These are phyloP conservation scores for Ustilago nuda DNA, from an alignment of 1,284 basidiomycete genomes.

Conservation along the genomic window DNA sequence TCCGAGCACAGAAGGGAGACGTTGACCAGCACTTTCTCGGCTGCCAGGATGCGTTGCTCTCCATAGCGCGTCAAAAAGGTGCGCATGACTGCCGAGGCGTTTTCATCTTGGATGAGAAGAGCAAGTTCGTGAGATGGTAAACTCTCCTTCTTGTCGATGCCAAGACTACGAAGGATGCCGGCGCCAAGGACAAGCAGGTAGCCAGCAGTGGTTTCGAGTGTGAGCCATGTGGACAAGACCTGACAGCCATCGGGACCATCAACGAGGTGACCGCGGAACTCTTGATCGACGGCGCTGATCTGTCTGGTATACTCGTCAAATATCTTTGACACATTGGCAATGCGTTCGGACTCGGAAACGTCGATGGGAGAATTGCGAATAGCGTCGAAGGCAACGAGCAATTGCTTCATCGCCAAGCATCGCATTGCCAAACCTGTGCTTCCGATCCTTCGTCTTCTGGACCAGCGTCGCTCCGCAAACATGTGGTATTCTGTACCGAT, in stretches of 20 bases:
- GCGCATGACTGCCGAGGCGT: constrained; percentile 24
- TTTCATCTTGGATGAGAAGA: constrained; percentile 32
- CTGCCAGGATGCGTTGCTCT: constrained; percentile 33
- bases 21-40: constrained; percentile 38
- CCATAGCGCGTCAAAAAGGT: constrained; percentile 29
- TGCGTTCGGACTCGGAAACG: constrained; percentile 22
- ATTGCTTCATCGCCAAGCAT: constrained; percentile 25
- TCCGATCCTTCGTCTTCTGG: constrained; percentile 23
- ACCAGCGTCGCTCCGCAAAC: constrained; percentile 31
- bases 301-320: constrained; percentile 22
- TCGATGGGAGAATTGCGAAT: constrained; percentile 20
- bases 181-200: constrained; percentile 32
- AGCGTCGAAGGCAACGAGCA: constrained; percentile 28
- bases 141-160: constrained; percentile 41
- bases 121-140: constrained; percentile 21
- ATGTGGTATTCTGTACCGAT: constrained; percentile 15
- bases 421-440: constrained; percentile 41
- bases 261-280: constrained; percentile 15
- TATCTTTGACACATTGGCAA: constrained; percentile 10
- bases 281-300: constrained; percentile 10
- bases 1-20: constrained; percentile 25
- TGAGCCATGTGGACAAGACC: constrained; percentile 26
- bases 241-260: constrained; percentile 4
- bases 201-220: constrained; percentile 31
- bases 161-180: constrained; percentile 29